These are phyloP conservation scores for Starmera caribaea DNA, from an alignment of 805 yeast genomes.

Conservation along the genomic window DNA sequence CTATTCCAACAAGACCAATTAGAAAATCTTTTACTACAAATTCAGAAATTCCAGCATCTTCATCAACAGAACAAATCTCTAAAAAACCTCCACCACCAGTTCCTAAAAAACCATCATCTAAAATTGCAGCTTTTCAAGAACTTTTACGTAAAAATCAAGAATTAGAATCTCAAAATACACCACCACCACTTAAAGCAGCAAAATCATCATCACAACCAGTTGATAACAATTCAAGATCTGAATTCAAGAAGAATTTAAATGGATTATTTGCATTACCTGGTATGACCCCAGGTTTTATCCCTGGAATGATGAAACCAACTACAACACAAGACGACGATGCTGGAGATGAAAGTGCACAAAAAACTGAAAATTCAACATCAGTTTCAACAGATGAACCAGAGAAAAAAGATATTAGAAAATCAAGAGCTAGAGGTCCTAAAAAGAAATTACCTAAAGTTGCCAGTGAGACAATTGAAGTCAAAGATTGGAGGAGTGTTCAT, in stretches of 20 bases:
- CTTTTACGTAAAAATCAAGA: conserved; percentile 51
- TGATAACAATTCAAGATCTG: conserved; percentile 18
- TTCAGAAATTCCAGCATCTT: neutral
- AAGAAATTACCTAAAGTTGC: conserved; percentile 56
- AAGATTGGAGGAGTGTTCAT: conserved; percentile 14
- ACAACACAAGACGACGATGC: conserved; percentile 2
- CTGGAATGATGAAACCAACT: conserved; percentile 20
- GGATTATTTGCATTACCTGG: conserved; percentile 55
- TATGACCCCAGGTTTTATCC: conserved; percentile 20
- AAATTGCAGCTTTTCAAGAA: conserved; percentile 74
- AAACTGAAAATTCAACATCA: neutral
- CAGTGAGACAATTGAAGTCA: conserved; percentile 16
- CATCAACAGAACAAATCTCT: conserved; percentile 1
- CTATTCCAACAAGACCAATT: conserved; percentile 20
- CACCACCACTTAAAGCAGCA: neutral
- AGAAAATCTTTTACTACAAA: conserved; percentile 1
- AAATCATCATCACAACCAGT: neutral
- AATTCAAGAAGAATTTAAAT: conserved; percentile 49
- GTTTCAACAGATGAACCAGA: conserved; percentile 2
- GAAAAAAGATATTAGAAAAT: conserved; percentile 28
- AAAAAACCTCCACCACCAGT: conserved; percentile 49
- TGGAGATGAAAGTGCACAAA: conserved; percentile 1
- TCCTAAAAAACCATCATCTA: conserved; percentile 71
- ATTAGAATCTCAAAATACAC: conserved; percentile 17
- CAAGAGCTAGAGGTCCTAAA: conserved; percentile 64